Evolutionary conservation across 2,329 filamentous ascomycete genomes (phyloP), one percentile per base, ranked within the genome.

Genomic region (Colletotrichum horii): DNA sequence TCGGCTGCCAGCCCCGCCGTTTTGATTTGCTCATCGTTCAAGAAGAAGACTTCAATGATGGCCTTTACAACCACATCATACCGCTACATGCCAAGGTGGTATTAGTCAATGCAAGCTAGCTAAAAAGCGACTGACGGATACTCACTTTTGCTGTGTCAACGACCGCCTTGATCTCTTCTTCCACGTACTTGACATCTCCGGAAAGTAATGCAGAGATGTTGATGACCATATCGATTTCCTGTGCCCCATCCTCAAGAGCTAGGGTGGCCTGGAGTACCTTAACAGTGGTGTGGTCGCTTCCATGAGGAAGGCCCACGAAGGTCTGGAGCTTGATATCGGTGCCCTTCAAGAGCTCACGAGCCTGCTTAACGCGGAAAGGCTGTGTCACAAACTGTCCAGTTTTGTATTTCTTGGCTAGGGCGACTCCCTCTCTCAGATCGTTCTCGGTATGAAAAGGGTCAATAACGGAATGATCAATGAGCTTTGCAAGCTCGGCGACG

Each of bases 11-110:
- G 78, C 79, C 91, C 92, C 0, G 92, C 83, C 11, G 81, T 83
- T 9, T 86, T 78, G 71, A 92, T 91, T 43, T 92, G 86, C 14
- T 86, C 79, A 0, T 89, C 83, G 2, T 83, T 36, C 0, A 92
- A 85, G 76, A 88, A 92, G 79, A 91, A 90, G 78, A 91, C 92
- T 78, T 93, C 90, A 72, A 93, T 92, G 64, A 92, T 93, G 66
- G 92, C 90, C 79, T 93, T 93, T 4, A 92, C 83, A 1, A 56
- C 8, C 3, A 56, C 52, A 4, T 26, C 52, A 16, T 56, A 56
- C 52, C 24, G n/a, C 52, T 56, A 56, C 4, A 26, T 56, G 52
- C 9, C 4, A 22, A 56, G 52, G 52, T 56, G 15, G 22, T 6
- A 22, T 56, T 0, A 56, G 52, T 24, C 12, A 1, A 2, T 56